Percentiles rank a stretch among this genome's conserved stretches.
phyloP scores from a whole-genome alignment of 305 asterid genomes.

The Rubia occidens region DNA sequence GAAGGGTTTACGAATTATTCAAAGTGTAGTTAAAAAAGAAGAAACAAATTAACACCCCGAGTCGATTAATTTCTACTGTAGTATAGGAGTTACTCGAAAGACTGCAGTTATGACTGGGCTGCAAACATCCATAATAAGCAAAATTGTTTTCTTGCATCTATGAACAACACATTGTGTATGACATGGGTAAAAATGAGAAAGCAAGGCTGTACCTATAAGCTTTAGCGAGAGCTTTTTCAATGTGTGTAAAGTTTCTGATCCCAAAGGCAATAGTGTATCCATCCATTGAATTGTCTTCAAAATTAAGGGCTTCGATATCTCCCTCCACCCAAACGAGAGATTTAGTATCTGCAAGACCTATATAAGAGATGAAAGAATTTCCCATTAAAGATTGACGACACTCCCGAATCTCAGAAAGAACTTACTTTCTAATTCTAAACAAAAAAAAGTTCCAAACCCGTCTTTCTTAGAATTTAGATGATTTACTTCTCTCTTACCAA shows the following conservation, averaged over 20 bases:
- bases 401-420: not conserved
- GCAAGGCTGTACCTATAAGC: constrained; percentile 55
- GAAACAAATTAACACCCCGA: not conserved
- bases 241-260: constrained; percentile 82
- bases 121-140: not conserved
- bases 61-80: not conserved
- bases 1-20: not conserved
- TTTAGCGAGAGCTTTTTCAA: constrained; percentile 83
- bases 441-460: not conserved
- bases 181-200: not conserved
- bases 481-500: constrained; percentile 72
- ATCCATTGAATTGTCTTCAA: constrained; percentile 71
- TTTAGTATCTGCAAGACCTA: constrained; percentile 48
- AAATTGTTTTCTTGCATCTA: not conserved
- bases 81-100: not conserved
- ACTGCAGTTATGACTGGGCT: not conserved
- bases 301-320: constrained; percentile 77
- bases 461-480: not conserved
- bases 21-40: not conserved
- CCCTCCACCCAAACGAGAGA: constrained; percentile 90
- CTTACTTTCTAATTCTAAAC: not conserved
- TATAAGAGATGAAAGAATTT: constrained; percentile 11
- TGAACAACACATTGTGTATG: not conserved
- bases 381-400: not conserved
- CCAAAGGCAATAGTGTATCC: constrained; percentile 97